These are phyloP conservation scores for Phytopythium mirpurense DNA, from an alignment of 352 stramenopile species.

Conservation along the genomic window DNA sequence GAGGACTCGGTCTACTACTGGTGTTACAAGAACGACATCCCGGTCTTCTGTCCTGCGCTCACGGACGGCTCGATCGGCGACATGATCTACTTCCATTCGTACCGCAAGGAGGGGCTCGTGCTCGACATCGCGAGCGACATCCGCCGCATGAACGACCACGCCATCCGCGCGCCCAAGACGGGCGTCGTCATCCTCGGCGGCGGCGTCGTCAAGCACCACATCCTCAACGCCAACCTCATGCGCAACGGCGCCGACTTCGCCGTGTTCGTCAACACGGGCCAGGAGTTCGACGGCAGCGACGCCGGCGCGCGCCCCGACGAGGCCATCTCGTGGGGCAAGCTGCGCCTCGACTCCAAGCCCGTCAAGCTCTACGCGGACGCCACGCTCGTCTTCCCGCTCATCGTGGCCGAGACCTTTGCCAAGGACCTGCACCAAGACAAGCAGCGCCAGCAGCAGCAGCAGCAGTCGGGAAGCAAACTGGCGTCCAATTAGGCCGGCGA, in stretches of 20 bases:
- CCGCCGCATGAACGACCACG: conserved; percentile 96
- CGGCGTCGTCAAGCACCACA: conserved; percentile 98
- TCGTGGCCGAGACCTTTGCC: conserved; percentile 99
- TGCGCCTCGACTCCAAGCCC: conserved; percentile 91
- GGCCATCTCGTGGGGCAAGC: conserved; percentile 99
- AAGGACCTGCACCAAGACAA: conserved; percentile 88
- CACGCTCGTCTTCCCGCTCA: conserved; percentile 98
- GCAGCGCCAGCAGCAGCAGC: conserved; percentile 14
- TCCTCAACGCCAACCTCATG: conserved; percentile 99
- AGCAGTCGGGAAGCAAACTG: too few relatives aligned
- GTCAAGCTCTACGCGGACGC: conserved; percentile 98
- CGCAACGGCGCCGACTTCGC: conserved; percentile 98
- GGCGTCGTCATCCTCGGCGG: conserved; percentile 99
- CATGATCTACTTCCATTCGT: conserved; percentile 99
- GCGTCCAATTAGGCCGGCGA: not conserved
- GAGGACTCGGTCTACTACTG: conserved; percentile 99
- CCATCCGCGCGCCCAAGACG: conserved; percentile 92
- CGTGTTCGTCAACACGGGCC: conserved; percentile 99
- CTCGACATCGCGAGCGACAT: conserved; percentile 98
- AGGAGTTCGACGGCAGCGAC: conserved; percentile 98
- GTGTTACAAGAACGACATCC: conserved; percentile 99
- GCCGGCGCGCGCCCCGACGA: conserved; percentile 97
- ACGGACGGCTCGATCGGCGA: conserved; percentile 99
- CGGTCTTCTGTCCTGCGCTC: conserved; percentile 98
- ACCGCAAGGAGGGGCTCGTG: conserved; percentile 96